Evolutionary conservation across 1,284 basidiomycete genomes (phyloP), one percentile per base, ranked within the genome.

Genomic region (Abortiporus biennis): DNA sequence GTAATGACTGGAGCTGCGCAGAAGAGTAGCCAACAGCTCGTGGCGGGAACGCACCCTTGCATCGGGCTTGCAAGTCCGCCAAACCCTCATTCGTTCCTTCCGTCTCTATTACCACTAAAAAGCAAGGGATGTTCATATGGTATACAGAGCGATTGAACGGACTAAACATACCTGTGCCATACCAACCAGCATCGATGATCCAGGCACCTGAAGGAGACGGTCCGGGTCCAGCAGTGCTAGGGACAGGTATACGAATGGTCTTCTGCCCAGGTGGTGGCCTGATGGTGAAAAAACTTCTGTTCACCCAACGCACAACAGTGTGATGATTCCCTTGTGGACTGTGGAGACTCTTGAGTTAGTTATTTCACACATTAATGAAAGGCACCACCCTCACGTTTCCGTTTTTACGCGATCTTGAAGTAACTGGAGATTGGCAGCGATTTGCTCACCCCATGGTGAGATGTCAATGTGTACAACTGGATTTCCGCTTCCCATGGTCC

Each of bases 71-170:
- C 47, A 91, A 65, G 61, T 90, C 87, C n/a, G 72, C 77, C 17
- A 88, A 68, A 5, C 82, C 79, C 57, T 90, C 87, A 54, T 87
- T 84, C 39, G 87, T 90, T 27, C 87, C 87, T 57, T 89, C 86
- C 12, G 83, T 78, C 65, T 89, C 87, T 19, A 91, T 72, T 19
- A 90, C 74, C 39, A 91, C 72, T 40, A 15, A 20, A 4, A 30
- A 19, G 22, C 12, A 24, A 6, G 29, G 11, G 5, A 40, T 40
- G 27, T 31, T 25, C 15, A 17, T 15, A 6, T 19, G 35, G 4
- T 19, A 19, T 8, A 8, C 8, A 8, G 20, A 34, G 32, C 6
- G 15, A 34, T 34, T 6, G 36, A 38, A 15, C 15, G 15, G 9
- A 40, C 11, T 6, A 12, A 15, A 31, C 38, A 15, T 15, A 40